A percentile compares a stretch with the other conserved stretches of the same genome.
Conservation (phyloP, 371 early-diverging fungal genomes). For the Phascolomyces articulosus region DNA sequence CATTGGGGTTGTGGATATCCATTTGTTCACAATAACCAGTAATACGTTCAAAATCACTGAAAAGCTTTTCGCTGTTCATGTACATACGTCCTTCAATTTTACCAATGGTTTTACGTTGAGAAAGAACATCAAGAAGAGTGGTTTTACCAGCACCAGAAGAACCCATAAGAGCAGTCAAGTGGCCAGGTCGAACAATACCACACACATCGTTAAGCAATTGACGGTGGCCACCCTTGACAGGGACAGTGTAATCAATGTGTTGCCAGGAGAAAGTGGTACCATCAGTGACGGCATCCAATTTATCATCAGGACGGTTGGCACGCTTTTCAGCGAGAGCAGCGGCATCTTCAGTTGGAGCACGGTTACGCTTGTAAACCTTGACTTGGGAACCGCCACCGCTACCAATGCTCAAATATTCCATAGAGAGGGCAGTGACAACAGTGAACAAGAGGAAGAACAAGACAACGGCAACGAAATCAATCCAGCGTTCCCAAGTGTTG, state of each 20-base stretch:
- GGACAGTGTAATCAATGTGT: constrained; percentile 60
- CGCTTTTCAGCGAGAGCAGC: constrained; percentile 21
- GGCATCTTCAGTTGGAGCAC: constrained; percentile 31
- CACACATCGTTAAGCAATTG: constrained; percentile 58
- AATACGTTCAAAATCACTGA: constrained; percentile 66
- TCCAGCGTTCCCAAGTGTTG: constrained; percentile 57
- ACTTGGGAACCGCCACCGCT: constrained; percentile 57
- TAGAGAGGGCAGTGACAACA: constrained; percentile 48
- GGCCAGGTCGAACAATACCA: constrained; percentile 60
- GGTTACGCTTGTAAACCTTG: constrained; percentile 58
- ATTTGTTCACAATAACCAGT: constrained; percentile 87
- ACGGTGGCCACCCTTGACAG: constrained; percentile 56
- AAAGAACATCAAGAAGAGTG: constrained; percentile 82
- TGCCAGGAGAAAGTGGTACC: constrained; percentile 66
- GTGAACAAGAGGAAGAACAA: constrained; percentile 61
- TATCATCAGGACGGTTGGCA: not conserved
- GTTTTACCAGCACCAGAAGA: constrained; percentile 92
- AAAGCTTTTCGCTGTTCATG: constrained; percentile 62
- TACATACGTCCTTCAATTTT: constrained; percentile 73
- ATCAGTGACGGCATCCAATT: constrained; percentile 35
- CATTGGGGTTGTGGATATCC: constrained; percentile 75
- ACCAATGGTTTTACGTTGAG: constrained; percentile 81
- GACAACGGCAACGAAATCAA: constrained; percentile 58
- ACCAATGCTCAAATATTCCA: constrained; percentile 59
- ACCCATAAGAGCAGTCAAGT: constrained; percentile 85